Base-by-base conservation (phyloP, 495 filamentous ascomycete genomes). In the Friedmanniomyces endolithicus region DNA sequence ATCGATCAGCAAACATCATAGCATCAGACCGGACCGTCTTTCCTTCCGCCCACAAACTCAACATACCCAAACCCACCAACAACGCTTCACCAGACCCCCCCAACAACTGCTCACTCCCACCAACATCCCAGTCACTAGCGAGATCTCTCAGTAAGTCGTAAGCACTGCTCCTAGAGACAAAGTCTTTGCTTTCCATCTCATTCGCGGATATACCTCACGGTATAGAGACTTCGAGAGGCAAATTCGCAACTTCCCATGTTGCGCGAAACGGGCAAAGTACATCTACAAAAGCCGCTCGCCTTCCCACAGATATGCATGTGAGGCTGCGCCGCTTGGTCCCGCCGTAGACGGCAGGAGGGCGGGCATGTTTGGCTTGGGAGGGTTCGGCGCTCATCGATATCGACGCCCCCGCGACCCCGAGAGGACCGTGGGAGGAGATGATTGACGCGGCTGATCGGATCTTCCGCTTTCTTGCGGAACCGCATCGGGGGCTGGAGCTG, bases 101-200 rank as follows among this genome's bases (percentile, higher is more conserved):
- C 47, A 39, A 4, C 50, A 17, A 37, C n/a, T 24, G 23, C 50
- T 19, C 1, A 9, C 40, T 25, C 34, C 46, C 45, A n/a, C n/a
- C 9, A 33, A 40, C 48, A 56, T 56, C 56, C 58, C 70, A 55
- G 65, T 57, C 69, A 34, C 25, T 52, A 62, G 57, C 52, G 53
- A 34, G 56, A 65, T 71, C 70, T 78, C 76, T 83, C 80, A 71
- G 78, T 86, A 70, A 79, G 84, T 80, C 67, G 14, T 51, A 57
- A 48, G 67, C 67, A 66, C 60, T 65, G 56, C 67, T 63, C 43
- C 55, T 66, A 52, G 67, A 68, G 66, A 68, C 66, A 63, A 55
- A 68, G 67, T 70, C 63, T 70, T 70, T 59, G 63, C 54, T 56
- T 70, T 67, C 64, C 67, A 48, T 63, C 64, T 63, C 65, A 11